These are phyloP conservation scores for Endotrypanum monterogeii DNA, from an alignment of 208 protist genomes.

Conservation along the genomic window DNA sequence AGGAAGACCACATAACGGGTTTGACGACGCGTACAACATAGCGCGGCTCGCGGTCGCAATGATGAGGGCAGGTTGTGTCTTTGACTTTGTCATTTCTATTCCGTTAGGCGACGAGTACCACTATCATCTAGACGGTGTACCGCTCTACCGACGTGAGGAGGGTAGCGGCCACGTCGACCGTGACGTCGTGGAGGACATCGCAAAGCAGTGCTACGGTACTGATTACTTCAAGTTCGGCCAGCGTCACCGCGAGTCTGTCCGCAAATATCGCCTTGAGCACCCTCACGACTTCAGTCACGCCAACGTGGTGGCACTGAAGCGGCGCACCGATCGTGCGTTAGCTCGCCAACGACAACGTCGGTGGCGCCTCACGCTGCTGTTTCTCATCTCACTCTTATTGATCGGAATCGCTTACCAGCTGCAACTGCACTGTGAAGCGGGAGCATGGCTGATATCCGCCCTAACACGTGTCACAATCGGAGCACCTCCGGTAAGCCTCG, in stretches of 20 bases:
- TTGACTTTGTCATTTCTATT: conserved; percentile 81
- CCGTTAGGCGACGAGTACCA: conserved; percentile 69
- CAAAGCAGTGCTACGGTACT: conserved; percentile 73
- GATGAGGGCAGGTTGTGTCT: conserved; percentile 81
- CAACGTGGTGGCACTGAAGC: conserved; percentile 43
- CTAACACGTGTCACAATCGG: neutral
- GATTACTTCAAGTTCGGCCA: conserved; percentile 84
- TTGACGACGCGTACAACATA: conserved; percentile 93
- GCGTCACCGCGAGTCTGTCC: conserved; percentile 48
- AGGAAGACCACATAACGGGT: conserved; percentile 86
- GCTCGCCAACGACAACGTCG: conserved; percentile 36
- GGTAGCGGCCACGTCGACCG: conserved; percentile 76
- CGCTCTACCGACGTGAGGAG: conserved; percentile 81
- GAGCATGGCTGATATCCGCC: conserved; percentile 5
- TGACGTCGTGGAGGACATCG: conserved; percentile 88
- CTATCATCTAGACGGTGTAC: conserved; percentile 61
- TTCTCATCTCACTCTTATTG: conserved; percentile 19
- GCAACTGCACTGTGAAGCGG: conserved; percentile 5
- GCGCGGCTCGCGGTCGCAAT: conserved; percentile 82
- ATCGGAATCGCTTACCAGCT: conserved; percentile 25
- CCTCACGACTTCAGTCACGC: conserved; percentile 51
- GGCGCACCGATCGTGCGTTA: conserved; percentile 35
- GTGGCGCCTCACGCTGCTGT: conserved; percentile 35
- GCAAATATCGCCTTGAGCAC: conserved; percentile 54
- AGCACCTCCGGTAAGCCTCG: neutral